Percentiles rank a stretch among this genome's conserved stretches.
Conservation (phyloP, 768 basidiomycete species). For the Serendipita indica region DNA sequence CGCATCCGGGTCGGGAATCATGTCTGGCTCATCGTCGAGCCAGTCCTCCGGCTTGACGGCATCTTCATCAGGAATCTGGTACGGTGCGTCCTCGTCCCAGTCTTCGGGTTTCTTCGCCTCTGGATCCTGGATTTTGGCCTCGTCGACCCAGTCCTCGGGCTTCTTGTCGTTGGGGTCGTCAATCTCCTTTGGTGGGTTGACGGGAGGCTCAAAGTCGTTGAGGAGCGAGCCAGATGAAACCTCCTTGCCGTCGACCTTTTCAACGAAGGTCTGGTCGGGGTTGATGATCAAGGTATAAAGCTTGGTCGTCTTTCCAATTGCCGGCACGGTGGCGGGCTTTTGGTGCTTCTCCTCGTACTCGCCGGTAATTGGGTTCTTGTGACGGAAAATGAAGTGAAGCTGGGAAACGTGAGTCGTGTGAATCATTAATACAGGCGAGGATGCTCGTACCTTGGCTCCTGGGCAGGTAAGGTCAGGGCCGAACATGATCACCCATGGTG, state of each 20-base stretch:
- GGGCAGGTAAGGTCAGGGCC: constrained; percentile 92
- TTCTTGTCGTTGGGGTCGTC: constrained; percentile 83
- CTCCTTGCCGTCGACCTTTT: constrained; percentile 76
- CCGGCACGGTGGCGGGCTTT: constrained; percentile 58
- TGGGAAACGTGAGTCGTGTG: constrained; percentile 21
- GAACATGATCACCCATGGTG: constrained; percentile 94
- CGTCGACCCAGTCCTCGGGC: constrained; percentile 87
- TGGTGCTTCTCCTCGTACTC: constrained; percentile 98
- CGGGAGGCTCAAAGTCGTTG: constrained; percentile 83
- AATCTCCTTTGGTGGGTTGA: constrained; percentile 88
- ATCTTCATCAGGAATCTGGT: constrained; percentile 76
- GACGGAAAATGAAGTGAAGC: constrained; percentile 99
- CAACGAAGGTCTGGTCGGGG: constrained; percentile 88
- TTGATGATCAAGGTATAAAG: constrained; percentile 89
- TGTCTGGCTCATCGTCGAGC: constrained; percentile 75
- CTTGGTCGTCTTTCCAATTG: constrained; percentile 81
- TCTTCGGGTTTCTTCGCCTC: constrained; percentile 84
- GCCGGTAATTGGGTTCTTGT: constrained; percentile 84
- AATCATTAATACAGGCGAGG: neutral
- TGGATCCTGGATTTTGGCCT: constrained; percentile 69
- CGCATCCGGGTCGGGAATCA: constrained; percentile 81
- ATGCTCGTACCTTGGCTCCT: constrained; percentile 59
- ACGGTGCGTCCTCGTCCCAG: constrained; percentile 96
- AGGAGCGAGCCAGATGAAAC: constrained; percentile 70
- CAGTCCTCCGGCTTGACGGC: constrained; percentile 78